These are phyloP conservation scores for Phyllostachys edulis DNA, from an alignment of 176 grass and related monocot species.

Conservation along the genomic window DNA sequence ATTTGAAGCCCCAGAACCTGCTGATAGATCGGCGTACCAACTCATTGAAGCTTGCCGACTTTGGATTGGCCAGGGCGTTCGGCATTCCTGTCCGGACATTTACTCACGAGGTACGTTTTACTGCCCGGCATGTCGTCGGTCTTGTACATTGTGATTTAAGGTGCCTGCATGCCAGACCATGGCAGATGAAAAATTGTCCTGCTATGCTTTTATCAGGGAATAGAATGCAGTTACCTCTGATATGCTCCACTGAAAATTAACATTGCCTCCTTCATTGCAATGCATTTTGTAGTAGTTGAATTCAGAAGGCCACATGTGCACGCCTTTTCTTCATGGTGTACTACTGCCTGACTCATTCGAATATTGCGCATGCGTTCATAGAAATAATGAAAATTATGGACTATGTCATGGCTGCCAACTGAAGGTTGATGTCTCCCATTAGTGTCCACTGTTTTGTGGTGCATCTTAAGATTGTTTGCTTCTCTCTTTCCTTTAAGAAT, in stretches of 20 bases:
- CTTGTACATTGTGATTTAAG: background rate
- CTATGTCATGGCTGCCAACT: background rate
- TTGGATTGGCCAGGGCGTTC: constrained; percentile 89
- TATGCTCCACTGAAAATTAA: background rate
- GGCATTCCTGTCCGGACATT: constrained; percentile 83
- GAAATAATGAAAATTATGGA: background rate
- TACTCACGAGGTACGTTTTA: constrained; percentile 68
- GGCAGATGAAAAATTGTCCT: background rate
- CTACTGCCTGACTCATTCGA: background rate
- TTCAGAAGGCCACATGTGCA: background rate
- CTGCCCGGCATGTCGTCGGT: background rate
- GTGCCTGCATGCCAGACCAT: background rate
- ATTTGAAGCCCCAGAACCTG: constrained; percentile 95
- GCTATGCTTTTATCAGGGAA: background rate
- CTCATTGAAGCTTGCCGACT: constrained; percentile 88
- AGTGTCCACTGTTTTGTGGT: background rate
- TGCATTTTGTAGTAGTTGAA: background rate
- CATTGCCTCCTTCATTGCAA: background rate
- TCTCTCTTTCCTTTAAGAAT: background rate
- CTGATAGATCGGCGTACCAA: constrained; percentile 79
- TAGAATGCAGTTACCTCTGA: background rate
- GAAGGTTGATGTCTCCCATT: background rate
- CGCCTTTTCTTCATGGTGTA: background rate
- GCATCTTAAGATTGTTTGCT: background rate
- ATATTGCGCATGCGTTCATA: background rate